Evolutionary conservation across 2,329 filamentous ascomycete species (phyloP).

Genomic region (Aspergillus glaucus): DNA sequence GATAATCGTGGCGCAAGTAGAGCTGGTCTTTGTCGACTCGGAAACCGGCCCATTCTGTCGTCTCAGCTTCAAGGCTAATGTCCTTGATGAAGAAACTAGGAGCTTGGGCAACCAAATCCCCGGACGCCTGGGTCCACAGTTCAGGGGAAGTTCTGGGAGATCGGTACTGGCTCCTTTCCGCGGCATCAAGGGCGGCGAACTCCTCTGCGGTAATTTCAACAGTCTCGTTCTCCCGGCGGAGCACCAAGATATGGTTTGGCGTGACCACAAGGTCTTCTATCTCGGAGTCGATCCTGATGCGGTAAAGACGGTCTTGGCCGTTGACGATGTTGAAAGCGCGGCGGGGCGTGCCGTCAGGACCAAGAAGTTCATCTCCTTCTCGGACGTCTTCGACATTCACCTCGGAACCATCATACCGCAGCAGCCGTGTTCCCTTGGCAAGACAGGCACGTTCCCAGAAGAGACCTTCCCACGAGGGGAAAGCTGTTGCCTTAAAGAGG

Average conservation of each 20-base stretch:
- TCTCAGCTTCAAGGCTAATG: constrained; percentile 38
- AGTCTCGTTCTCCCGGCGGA: constrained; percentile 38
- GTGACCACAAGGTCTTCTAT: constrained; percentile 47
- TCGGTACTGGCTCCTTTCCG: constrained; percentile 31
- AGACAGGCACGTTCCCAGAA: constrained; percentile 71
- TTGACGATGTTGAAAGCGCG: constrained; percentile 47
- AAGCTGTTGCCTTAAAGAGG: constrained; percentile 92
- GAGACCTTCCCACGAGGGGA: constrained; percentile 92
- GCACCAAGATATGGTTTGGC: constrained; percentile 44
- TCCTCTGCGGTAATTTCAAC: constrained; percentile 44
- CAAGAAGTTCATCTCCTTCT: constrained; percentile 46
- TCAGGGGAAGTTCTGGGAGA: constrained; percentile 24
- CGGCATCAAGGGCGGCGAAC: constrained; percentile 35
- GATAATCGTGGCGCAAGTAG: constrained; percentile 45
- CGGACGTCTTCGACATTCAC: constrained; percentile 45
- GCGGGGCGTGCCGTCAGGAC: constrained; percentile 44
- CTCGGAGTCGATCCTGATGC: constrained; percentile 38
- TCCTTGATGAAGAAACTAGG: constrained; percentile 37
- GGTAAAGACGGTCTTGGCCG: constrained; percentile 44
- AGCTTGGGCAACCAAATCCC: constrained; percentile 18
- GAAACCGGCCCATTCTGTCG: constrained; percentile 47
- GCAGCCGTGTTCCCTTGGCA: constrained; percentile 40
- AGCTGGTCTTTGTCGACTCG: constrained; percentile 47
- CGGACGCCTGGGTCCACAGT: constrained; percentile 1
- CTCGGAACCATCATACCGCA: constrained; percentile 40